Base-by-base conservation (phyloP, 768 basidiomycete species). In the Boletus subcaerulescens region DNA sequence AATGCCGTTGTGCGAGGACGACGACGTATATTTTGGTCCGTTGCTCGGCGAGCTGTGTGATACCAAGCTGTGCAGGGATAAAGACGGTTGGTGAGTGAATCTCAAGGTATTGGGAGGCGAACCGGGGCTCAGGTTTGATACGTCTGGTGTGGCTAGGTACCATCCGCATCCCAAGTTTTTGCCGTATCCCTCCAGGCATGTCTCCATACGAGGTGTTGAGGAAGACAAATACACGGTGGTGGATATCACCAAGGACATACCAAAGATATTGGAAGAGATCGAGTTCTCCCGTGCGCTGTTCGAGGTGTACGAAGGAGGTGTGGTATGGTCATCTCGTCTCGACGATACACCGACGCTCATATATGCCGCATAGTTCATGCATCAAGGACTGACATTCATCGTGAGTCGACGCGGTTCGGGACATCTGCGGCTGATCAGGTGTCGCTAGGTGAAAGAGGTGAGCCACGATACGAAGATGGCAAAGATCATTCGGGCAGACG, bases 221-320 rank as follows among this genome's bases (percentile, higher is more conserved):
- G 91, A 96, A 61, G 89, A 91, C 35, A 85, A 80, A 57, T 96
- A 95, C 68, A 76, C 76, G 20, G 77, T 93, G 17, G 77, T 93
- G 12, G 86, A 91, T 58, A 65, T 89, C 39, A 82, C 77, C 14
- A 77, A 72, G 42, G 62, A 71, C 2, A 64, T 36, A 1, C 62
- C 68, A 2, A 70, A 55, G 55, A 76, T 90, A 32, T 64, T 96
- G 10, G 93, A 96, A 71, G 91, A 94, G 65, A 75, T 92, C 22
- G 93, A 95, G 69, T 69, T 86, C 40, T 91, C 89, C 20, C 76
- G 93, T 31, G 91, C 91, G 0, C 72, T 93, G 51, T 96, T 94
- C 60, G 93, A 95, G 69, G 73, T 90, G 10, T 96, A 94, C 62
- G 92, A 94, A 71, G 93, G 93, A 13, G 92, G 85, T 5, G 84